A percentile compares a stretch with the other conserved stretches of the same genome.
These are phyloP conservation scores for Umbilicus rupestris DNA, from an alignment of 164 flowering plant genomes.

Conservation along the genomic window DNA sequence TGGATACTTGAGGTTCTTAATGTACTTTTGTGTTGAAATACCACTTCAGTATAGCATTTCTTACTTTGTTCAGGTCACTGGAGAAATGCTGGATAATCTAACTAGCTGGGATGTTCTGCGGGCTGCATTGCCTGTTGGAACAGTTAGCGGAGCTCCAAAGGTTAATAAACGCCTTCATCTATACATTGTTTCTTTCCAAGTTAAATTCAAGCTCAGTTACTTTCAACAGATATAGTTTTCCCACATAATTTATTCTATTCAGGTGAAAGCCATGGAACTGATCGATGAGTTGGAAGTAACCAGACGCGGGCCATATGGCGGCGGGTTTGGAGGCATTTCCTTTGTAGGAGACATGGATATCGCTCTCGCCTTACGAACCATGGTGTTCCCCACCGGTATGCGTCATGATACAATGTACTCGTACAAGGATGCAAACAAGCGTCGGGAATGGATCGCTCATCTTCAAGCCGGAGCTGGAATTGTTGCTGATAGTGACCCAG, in stretches of 20 bases:
- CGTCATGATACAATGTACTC: conserved; percentile 77
- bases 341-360: conserved; percentile 85
- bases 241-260: conserved; percentile 8
- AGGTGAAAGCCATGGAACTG: conserved; percentile 95
- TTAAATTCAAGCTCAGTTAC: background rate
- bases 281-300: conserved; percentile 72
- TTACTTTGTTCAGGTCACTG: conserved; percentile 57
- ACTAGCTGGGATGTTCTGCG: conserved; percentile 89
- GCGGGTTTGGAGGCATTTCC: conserved; percentile 87
- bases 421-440: conserved; percentile 48
- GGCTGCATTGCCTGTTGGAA: conserved; percentile 95
- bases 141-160: conserved; percentile 99
- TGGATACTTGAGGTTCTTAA: too few relatives aligned
- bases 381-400: conserved; percentile 61
- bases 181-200: background rate
- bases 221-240: background rate
- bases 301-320: conserved; percentile 86
- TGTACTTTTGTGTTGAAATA: background rate
- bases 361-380: conserved; percentile 79
- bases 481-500: conserved; percentile 79
- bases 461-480: conserved; percentile 89
- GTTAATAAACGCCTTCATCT: conserved; percentile 19
- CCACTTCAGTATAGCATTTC: background rate
- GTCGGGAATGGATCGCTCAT: conserved; percentile 89
- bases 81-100: conserved; percentile 61